Evolutionary conservation across 192 early-diverging fungal genomes (phyloP), one percentile per base, ranked within the genome.

Genomic region (Podochytrium sp.): DNA sequence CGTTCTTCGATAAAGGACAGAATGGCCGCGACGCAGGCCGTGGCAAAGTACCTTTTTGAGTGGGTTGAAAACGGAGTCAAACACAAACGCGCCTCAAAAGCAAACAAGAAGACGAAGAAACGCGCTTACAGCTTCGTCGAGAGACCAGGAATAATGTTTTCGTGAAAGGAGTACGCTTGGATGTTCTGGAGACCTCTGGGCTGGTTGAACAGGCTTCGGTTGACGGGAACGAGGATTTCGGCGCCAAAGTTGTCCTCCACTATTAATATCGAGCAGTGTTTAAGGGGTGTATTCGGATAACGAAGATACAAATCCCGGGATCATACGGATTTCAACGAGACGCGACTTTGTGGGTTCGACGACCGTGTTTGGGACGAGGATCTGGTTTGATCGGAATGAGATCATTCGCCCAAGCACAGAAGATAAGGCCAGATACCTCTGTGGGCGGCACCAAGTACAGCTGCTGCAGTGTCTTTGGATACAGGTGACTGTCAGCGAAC

Each of bases 401-500:
- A 1, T 29, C 49, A 14, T 34, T 61, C 38, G 29, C n/a, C n/a
- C n/a, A n/a, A n/a, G n/a, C n/a, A n/a, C n/a, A 75, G 47, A 50
- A n/a, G n/a, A n/a, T n/a, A n/a, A n/a, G n/a, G n/a, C n/a, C n/a
- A n/a, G n/a, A 27, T 74, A 91, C 89, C 79, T 91, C 86, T 20
- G 51, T 50, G 0, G 92, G 91, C 27, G 87, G 66, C 37, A 85
- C 78, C 1, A 90, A 35, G 71, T 76, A 76, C 23, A 93, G 76
- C 55, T 86, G 87, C 37, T 91, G 84, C 34, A 93, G 49, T 0
- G 89, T 87, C 38, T 85, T 83, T 27, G 78, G 71, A 70, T 90
- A 92, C 2, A 85, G 89, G 56, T 82, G 85, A 1, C 86, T 84
- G 65, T 92, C 91, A 27, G 85, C 81, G 63, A 89, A 82, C 81